Conservation (phyloP, 495 filamentous ascomycete genomes). For the Penicillium chermesinum region DNA sequence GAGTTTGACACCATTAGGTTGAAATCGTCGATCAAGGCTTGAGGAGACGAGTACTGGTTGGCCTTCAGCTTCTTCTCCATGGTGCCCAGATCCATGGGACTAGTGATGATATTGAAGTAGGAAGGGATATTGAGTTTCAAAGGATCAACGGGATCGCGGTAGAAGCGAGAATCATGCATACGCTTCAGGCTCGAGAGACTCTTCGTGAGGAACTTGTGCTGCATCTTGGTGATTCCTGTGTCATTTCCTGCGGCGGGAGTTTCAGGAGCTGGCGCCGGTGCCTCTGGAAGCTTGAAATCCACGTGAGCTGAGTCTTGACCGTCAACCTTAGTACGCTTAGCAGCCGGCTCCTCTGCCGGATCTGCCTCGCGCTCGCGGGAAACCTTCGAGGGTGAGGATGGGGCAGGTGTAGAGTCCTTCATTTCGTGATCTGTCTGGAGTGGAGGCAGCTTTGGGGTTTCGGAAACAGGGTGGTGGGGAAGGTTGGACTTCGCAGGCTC, state of each 20-base stretch:
- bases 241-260: slow-evolving; percentile 10
- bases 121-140: slow-evolving; percentile 61
- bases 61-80: slow-evolving; percentile 77
- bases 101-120: slow-evolving; percentile 65
- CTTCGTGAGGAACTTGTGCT: slow-evolving; percentile 52
- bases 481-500: slow-evolving; percentile 26
- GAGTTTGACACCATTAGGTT: slow-evolving; percentile 71
- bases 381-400: slow-evolving; percentile 50
- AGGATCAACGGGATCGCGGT: slow-evolving; percentile 69
- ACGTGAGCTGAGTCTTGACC: slow-evolving; percentile 25
- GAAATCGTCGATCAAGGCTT: slow-evolving; percentile 67
- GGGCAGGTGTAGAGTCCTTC: slow-evolving; percentile 35
- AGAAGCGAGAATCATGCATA: slow-evolving; percentile 66
- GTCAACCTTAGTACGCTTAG: slow-evolving; percentile 70
- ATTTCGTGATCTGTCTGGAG: slow-evolving; percentile 35
- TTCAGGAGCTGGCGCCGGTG: slow-evolving; percentile 24
- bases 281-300: slow-evolving; percentile 36
- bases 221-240: slow-evolving; percentile 46
- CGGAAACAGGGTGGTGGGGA: slow-evolving; percentile 31
- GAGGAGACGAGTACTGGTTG: slow-evolving; percentile 57
- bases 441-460: slow-evolving; percentile 11
- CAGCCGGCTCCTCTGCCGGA: slow-evolving; percentile 63
- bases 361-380: slow-evolving; percentile 68
- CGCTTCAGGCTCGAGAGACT: slow-evolving; percentile 69
- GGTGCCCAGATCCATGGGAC: slow-evolving; percentile 76